Percentiles rank a stretch among this genome's conserved stretches.
phyloP scores from a whole-genome alignment of 441 rosid genomes.

The Arabidopsis hybrid region DNA sequence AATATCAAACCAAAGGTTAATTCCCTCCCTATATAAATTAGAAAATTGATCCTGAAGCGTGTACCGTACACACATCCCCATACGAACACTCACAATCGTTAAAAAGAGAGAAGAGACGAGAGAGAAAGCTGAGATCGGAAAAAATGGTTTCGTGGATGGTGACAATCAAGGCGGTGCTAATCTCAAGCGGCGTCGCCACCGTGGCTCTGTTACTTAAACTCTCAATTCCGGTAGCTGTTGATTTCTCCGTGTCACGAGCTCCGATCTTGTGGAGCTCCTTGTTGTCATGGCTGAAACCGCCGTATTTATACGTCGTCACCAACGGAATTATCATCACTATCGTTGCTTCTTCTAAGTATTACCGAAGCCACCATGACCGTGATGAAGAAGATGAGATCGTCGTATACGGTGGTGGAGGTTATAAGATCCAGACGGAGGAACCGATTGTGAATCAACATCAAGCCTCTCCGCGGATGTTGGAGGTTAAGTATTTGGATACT shows the following conservation, averaged over 20 bases:
- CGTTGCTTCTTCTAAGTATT: constrained; percentile 64
- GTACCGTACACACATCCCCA: constrained; percentile 38
- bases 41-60: constrained; percentile 1
- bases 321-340: constrained; percentile 74
- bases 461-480: constrained; percentile 8
- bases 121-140: background rate
- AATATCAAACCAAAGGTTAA: background rate
- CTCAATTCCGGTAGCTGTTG: constrained; percentile 54
- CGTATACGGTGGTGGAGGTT: constrained; percentile 17
- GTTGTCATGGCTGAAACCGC: constrained; percentile 71
- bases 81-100: constrained; percentile 14
- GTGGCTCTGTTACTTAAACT: constrained; percentile 49
- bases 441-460: background rate
- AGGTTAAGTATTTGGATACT: constrained; percentile 22
- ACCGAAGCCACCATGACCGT: constrained; percentile 6
- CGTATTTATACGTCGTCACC: constrained; percentile 67
- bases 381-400: constrained; percentile 27
- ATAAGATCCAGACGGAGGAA: constrained; percentile 27
- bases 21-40: constrained; percentile 38
- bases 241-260: constrained; percentile 52
- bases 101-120: constrained; percentile 5
- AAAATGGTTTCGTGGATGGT: constrained; percentile 57
- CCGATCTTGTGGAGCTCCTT: constrained; percentile 62
- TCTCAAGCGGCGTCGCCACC: constrained; percentile 52
- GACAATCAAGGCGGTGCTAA: constrained; percentile 50